phyloP scores from a whole-genome alignment of 2,329 filamentous ascomycete genomes.

The Paecilomyces niveus region DNA sequence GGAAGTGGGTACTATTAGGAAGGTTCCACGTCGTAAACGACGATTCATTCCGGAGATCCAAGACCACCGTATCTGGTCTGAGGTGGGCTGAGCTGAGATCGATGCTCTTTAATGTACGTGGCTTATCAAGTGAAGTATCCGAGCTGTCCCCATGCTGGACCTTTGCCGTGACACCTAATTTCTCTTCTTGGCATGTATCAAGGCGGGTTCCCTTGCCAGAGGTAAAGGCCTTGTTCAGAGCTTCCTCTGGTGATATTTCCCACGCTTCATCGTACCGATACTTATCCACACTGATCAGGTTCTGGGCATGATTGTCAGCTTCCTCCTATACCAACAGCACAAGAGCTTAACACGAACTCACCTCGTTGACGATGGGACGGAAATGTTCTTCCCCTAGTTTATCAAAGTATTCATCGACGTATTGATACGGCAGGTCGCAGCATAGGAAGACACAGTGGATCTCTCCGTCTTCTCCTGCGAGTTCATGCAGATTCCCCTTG shows the following conservation, averaged over 20 bases:
- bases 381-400: slow-evolving; percentile 47
- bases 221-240: slow-evolving; percentile 32
- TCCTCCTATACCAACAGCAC: slow-evolving; percentile 1
- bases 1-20: slow-evolving; percentile 16
- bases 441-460: slow-evolving; percentile 54
- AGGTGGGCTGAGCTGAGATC: not conserved
- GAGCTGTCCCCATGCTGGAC: not conserved
- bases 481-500: slow-evolving; percentile 36
- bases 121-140: not conserved
- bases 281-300: slow-evolving; percentile 43
- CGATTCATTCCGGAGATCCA: not conserved
- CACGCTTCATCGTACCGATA: slow-evolving; percentile 51
- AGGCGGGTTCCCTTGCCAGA: slow-evolving; percentile 7
- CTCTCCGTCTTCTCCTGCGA: slow-evolving; percentile 40
- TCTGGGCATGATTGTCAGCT: slow-evolving; percentile 20
- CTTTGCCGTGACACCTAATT: slow-evolving; percentile 2
- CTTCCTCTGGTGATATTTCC: slow-evolving; percentile 40
- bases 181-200: slow-evolving; percentile 9
- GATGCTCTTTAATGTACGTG: not conserved
- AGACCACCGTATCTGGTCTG: not conserved
- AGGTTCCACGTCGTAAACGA: not conserved
- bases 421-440: slow-evolving; percentile 59
- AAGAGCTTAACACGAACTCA: slow-evolving; percentile 13
- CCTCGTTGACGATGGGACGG: slow-evolving; percentile 42
- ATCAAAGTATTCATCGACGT: slow-evolving; percentile 54